phyloP scores from a whole-genome alignment of 2,329 filamentous ascomycete genomes.

The Alternaria triticina region DNA sequence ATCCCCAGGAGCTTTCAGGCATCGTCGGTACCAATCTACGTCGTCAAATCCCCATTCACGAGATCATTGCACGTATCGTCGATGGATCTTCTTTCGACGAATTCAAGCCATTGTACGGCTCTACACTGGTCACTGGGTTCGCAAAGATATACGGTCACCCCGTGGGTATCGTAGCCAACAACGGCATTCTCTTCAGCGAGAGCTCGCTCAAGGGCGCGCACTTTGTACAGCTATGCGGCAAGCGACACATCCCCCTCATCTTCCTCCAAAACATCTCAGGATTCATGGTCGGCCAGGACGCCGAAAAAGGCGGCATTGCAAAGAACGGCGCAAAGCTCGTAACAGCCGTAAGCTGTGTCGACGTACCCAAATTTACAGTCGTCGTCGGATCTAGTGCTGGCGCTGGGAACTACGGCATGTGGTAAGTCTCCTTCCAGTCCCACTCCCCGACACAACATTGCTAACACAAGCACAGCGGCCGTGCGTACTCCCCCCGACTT shows the following conservation, averaged over 20 bases:
- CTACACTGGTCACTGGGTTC: slow-evolving; percentile 87
- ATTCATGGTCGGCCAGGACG: slow-evolving; percentile 96
- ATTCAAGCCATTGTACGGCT: slow-evolving; percentile 92
- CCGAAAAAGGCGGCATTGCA: slow-evolving; percentile 92
- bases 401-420: slow-evolving; percentile 99
- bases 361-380: slow-evolving; percentile 96
- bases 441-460: not conserved
- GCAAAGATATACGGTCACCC: slow-evolving; percentile 87
- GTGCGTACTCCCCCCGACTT: slow-evolving; percentile 89
- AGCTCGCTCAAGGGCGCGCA: slow-evolving; percentile 93
- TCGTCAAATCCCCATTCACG: slow-evolving; percentile 82
- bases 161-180: slow-evolving; percentile 94
- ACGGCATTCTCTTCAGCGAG: slow-evolving; percentile 91
- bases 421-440: slow-evolving; percentile 53
- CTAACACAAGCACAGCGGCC: slow-evolving; percentile 61
- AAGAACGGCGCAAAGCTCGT: slow-evolving; percentile 98
- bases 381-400: slow-evolving; percentile 93
- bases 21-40: slow-evolving; percentile 91
- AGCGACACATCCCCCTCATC: slow-evolving; percentile 86
- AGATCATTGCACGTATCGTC: slow-evolving; percentile 91
- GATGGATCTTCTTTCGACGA: slow-evolving; percentile 90
- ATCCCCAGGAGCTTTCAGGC: slow-evolving; percentile 79
- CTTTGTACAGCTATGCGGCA: slow-evolving; percentile 93
- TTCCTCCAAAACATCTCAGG: slow-evolving; percentile 97
- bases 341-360: slow-evolving; percentile 89